phyloP scores from a whole-genome alignment of 192 early-diverging fungal species.

The Dissophora ornata region DNA sequence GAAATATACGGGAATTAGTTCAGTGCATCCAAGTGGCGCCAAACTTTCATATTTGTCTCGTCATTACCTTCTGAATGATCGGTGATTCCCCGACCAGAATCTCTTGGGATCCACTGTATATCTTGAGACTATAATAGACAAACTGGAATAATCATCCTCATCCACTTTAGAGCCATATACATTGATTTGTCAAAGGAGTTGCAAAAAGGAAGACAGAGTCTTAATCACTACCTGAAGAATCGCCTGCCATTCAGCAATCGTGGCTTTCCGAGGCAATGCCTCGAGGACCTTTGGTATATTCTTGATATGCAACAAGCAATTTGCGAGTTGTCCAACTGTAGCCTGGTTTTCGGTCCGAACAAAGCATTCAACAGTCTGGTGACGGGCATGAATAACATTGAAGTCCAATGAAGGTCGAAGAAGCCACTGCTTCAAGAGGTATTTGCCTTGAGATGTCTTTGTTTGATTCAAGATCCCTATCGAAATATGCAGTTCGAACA shows the following conservation, averaged over 20 bases:
- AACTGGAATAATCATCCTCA: no score
- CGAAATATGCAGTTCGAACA: background rate
- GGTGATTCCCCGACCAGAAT: constrained; percentile 13
- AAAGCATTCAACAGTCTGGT: constrained; percentile 68
- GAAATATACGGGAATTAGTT: no score
- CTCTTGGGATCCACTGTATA: constrained; percentile 47
- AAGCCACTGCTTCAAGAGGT: constrained; percentile 75
- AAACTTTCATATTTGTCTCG: no score
- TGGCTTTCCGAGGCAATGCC: constrained; percentile 59
- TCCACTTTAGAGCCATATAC: no score
- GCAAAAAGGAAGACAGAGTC: no score
- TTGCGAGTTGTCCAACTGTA: constrained; percentile 54
- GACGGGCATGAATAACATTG: constrained; percentile 60
- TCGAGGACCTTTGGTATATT: constrained; percentile 60
- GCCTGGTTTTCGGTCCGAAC: constrained; percentile 53
- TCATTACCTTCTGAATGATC: constrained; percentile 35
- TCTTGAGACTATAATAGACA: constrained; percentile 67
- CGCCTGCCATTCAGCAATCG: constrained; percentile 68
- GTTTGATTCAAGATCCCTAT: constrained; percentile 75
- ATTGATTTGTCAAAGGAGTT: no score
- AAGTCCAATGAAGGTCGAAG: constrained; percentile 68
- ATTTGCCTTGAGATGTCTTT: constrained; percentile 64
- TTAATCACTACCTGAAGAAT: constrained; percentile 62
- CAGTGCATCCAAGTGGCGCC: no score
- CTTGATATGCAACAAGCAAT: constrained; percentile 59